Evolutionary conservation across 1,139 yeast species (phyloP).

Genomic region (Blastobotrys raffinosifermentans): DNA sequence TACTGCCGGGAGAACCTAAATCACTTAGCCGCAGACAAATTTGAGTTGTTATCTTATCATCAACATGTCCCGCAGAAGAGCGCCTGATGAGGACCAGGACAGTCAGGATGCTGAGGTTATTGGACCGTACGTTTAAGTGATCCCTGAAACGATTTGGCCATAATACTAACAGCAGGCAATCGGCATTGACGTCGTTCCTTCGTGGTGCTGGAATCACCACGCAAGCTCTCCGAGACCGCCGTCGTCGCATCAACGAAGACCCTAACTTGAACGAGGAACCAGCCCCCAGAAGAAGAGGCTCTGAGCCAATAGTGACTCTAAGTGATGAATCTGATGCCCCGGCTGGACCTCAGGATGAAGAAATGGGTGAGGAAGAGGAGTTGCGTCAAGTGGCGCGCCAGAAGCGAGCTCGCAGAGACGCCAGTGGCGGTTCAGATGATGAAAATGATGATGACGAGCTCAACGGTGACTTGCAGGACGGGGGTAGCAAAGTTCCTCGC

Average conservation of each 20-base stretch:
- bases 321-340: slow-evolving; percentile 9
- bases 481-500: slow-evolving; percentile 24
- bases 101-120: slow-evolving; percentile 17
- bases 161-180: no score
- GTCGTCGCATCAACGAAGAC: slow-evolving; percentile 29
- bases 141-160: no score
- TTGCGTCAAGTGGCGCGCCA: slow-evolving; percentile 28
- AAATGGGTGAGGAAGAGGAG: slow-evolving; percentile 32
- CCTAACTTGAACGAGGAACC: slow-evolving; percentile 10
- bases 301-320: background rate
- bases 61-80: slow-evolving; percentile 5
- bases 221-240: slow-evolving; percentile 64
- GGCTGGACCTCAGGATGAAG: slow-evolving; percentile 22
- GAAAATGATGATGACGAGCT: slow-evolving; percentile 29
- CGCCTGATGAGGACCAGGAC: background rate
- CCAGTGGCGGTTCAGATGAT: slow-evolving; percentile 18
- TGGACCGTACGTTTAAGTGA: no score
- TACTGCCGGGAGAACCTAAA: no score
- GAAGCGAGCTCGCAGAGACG: slow-evolving; percentile 37
- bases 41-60: no score
- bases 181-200: slow-evolving; percentile 39
- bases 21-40: no score
- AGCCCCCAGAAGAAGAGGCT: slow-evolving; percentile 9
- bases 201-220: slow-evolving; percentile 80
- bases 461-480: slow-evolving; percentile 29